Evolutionary conservation across 495 filamentous ascomycete genomes (phyloP), one percentile per base, ranked within the genome.

Genomic region (Staphylotrichum longicolle): DNA sequence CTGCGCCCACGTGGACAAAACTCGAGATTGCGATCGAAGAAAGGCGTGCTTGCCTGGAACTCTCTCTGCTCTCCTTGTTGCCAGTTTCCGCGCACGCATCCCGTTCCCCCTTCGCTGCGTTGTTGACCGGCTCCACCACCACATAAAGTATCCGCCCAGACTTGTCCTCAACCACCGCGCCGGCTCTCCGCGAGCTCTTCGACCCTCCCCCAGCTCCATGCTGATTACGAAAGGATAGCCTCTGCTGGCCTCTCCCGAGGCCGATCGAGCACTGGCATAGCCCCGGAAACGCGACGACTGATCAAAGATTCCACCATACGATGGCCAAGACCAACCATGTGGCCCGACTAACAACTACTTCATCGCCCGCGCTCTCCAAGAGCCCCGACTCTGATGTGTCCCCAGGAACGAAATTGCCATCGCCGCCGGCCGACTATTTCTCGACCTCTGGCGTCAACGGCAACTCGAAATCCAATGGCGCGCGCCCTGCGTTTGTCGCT

Each of bases 191-290:
- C 34, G 34, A 34, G 8, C 44, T 6, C 37, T 9, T 48, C 42
- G 41, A 40, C 8, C 48, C 12, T 14, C 32, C 45, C 35, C 61
- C n/a, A 63, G 32, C 68, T 73, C 75, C 68, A 78, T 78, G 77
- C 77, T 59, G 66, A 67, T 66, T 67, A 44, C 66, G 70, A 66
- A 69, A 61, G 71, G 64, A 67, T 68, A 74, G 71, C 75, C 73
- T 74, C 72, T 77, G 74, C 76, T 73, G 77, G 74, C 75, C 77
- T 77, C 75, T 68, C 56, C 57, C 62, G 77, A 79, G 77, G 75
- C 69, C 74, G 70, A 66, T 66, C 66, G 67, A 72, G 74, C 72
- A 66, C 58, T 72, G 72, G 75, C 75, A 70, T 68, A 72, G 71
- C 59, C 30, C 33, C 39, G n/a, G 15, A 51, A 50, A 53, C 57